These are phyloP conservation scores for Microcyclosporella mali DNA, from an alignment of 2,329 filamentous ascomycete genomes.

Conservation along the genomic window DNA sequence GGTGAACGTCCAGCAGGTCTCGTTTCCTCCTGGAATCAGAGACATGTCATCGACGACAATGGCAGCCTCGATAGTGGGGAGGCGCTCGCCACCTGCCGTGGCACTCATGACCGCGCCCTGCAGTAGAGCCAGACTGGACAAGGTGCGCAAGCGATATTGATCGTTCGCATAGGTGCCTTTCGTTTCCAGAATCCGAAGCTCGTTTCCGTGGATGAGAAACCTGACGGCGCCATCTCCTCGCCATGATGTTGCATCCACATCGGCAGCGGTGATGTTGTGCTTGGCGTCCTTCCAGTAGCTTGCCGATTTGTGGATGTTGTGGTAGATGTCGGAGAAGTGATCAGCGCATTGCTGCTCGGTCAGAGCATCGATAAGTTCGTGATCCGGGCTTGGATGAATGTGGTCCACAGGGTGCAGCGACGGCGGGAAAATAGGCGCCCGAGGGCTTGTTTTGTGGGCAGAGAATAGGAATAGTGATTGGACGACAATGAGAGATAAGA, in stretches of 20 bases:
- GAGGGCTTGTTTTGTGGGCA: background rate
- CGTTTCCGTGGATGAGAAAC: constrained; percentile 17
- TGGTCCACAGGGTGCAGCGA: background rate
- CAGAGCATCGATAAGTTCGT: background rate
- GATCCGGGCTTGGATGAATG: background rate
- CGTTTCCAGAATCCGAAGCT: constrained; percentile 16
- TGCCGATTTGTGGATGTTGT: constrained; percentile 25
- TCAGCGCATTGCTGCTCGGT: constrained; percentile 18
- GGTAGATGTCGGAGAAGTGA: constrained; percentile 25
- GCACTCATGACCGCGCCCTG: constrained; percentile 15
- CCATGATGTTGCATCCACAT: constrained; percentile 11
- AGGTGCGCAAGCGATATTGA: constrained; percentile 7
- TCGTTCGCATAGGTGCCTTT: constrained; percentile 8
- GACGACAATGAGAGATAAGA: background rate
- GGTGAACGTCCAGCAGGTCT: constrained; percentile 22
- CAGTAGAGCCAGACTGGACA: constrained; percentile 14
- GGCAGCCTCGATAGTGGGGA: constrained; percentile 18
- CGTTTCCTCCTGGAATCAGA: constrained; percentile 5
- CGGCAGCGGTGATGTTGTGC: constrained; percentile 17
- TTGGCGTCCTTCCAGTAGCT: constrained; percentile 15
- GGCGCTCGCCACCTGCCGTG: constrained; percentile 10
- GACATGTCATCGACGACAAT: constrained; percentile 14
- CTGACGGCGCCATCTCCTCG: constrained; percentile 10
- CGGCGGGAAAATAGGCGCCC: background rate
- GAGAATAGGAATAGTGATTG: background rate